Percentiles rank a stretch among this genome's conserved stretches.
Conservation (phyloP, 768 basidiomycete genomes). For the Mycena latifolia region DNA sequence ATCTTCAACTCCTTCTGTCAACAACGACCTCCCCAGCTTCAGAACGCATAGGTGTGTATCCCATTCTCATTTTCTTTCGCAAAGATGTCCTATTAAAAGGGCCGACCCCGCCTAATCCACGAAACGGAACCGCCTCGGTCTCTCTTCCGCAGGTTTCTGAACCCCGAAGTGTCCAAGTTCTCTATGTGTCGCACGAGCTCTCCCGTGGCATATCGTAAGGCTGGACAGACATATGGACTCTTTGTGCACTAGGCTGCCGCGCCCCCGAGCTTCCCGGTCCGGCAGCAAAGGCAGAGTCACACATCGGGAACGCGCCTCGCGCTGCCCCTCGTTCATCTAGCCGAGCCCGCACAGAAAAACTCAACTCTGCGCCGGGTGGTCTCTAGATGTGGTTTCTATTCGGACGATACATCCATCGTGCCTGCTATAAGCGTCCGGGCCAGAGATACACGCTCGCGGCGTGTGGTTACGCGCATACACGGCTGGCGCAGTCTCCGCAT, state of each 20-base stretch:
- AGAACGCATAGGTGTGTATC: neutral
- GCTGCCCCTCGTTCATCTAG: conserved; percentile 45
- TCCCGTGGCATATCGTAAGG: conserved; percentile 75
- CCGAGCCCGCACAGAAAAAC: conserved; percentile 64
- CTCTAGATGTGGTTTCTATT: conserved; percentile 74
- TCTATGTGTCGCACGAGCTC: conserved; percentile 66
- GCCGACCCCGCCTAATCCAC: conserved; percentile 63
- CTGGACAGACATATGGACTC: conserved; percentile 76
- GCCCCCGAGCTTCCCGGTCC: conserved; percentile 58
- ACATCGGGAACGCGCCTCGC: conserved; percentile 47
- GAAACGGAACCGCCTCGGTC: conserved; percentile 39
- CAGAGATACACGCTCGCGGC: conserved; percentile 56
- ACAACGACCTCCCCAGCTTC: too few relatives aligned
- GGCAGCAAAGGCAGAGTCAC: conserved; percentile 79
- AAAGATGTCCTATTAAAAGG: conserved; percentile 87
- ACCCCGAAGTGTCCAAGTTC: conserved; percentile 68
- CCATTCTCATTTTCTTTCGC: conserved; percentile 41
- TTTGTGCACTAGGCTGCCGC: conserved; percentile 62
- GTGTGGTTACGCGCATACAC: conserved; percentile 79
- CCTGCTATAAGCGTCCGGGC: conserved; percentile 66
- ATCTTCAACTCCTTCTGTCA: too few relatives aligned
- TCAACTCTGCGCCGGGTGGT: conserved; percentile 68
- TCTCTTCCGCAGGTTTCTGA: conserved; percentile 39
- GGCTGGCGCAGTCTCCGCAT: conserved; percentile 58
- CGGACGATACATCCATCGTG: conserved; percentile 55